These are phyloP conservation scores for Viola odorata DNA, from an alignment of 345 rosid species.

Conservation along the genomic window DNA sequence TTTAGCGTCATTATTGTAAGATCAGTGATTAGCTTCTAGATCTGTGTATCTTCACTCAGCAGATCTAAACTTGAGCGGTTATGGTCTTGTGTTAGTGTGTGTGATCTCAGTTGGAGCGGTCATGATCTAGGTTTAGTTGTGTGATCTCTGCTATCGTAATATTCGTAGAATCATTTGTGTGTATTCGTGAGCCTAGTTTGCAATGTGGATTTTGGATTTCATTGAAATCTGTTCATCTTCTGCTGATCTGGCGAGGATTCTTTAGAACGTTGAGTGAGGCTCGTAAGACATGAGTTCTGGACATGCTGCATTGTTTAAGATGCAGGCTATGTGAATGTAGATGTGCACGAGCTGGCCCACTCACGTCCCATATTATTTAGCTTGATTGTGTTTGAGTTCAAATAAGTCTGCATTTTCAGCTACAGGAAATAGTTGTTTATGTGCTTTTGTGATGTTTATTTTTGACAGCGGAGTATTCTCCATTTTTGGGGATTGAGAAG, in stretches of 20 bases:
- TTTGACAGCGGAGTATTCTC: conserved; percentile 77
- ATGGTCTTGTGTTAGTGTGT: conserved; percentile 6
- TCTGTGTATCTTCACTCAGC: conserved; percentile 27
- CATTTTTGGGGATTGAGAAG: conserved; percentile 92
- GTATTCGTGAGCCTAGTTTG: conserved; percentile 3
- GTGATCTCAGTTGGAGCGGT: conserved; percentile 16
- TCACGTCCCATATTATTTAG: no score
- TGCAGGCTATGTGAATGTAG: no score
- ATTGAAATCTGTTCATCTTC: conserved; percentile 2
- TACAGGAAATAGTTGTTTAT: neutral
- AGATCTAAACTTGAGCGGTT: neutral
- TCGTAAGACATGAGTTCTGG: no score
- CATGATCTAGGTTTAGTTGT: conserved; percentile 13
- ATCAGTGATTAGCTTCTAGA: conserved; percentile 42
- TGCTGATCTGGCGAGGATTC: conserved; percentile 15
- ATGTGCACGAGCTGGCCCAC: no score
- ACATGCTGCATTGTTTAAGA: no score
- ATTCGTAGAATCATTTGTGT: neutral
- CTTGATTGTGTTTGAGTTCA: no score
- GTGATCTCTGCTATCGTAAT: neutral
- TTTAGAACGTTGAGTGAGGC: neutral
- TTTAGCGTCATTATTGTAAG: conserved; percentile 14
- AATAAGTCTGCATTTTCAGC: neutral
- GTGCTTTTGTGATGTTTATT: conserved; percentile 5
- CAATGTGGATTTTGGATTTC: conserved; percentile 20